Conservation (phyloP, 1,284 basidiomycete species). For the Rugosomyces carneus region DNA sequence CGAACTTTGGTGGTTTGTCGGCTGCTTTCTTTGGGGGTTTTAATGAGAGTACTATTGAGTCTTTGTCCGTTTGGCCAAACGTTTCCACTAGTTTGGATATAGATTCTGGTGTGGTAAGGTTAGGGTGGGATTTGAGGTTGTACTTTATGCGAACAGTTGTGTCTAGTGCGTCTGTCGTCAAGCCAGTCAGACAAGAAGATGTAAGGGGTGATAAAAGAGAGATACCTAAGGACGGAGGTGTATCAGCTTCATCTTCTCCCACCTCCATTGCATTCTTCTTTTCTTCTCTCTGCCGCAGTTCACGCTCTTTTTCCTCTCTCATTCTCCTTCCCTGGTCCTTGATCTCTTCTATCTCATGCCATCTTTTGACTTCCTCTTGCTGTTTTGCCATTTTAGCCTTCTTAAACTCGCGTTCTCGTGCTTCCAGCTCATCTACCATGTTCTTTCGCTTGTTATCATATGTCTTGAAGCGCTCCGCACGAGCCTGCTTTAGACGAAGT, state of each 20-base stretch:
- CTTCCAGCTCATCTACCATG: conserved; percentile 81
- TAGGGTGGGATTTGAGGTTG: conserved; percentile 48
- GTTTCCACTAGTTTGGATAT: conserved; percentile 47
- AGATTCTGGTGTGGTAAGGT: conserved; percentile 34
- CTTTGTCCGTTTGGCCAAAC: conserved; percentile 58
- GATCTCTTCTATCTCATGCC: conserved; percentile 66
- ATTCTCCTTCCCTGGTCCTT: conserved; percentile 73
- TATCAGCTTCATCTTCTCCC: conserved; percentile 38
- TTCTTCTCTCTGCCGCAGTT: conserved; percentile 40
- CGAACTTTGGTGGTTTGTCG: conserved; percentile 51
- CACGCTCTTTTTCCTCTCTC: conserved; percentile 61
- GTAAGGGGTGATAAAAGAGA: conserved; percentile 9
- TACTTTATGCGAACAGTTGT: conserved; percentile 72
- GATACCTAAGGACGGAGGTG: conserved; percentile 47
- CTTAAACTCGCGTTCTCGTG: conserved; percentile 77
- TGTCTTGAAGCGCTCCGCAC: conserved; percentile 65
- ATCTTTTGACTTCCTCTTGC: conserved; percentile 48
- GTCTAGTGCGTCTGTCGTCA: conserved; percentile 49
- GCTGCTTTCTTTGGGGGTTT: conserved; percentile 53
- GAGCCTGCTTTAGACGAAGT: conserved; percentile 64
- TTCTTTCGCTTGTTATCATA: conserved; percentile 77
- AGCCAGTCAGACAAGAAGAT: conserved; percentile 15
- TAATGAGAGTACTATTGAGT: conserved; percentile 54
- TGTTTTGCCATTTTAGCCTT: conserved; percentile 59
- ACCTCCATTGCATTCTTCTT: conserved; percentile 29